Percentiles rank a stretch among this genome's conserved stretches.
Evolutionary conservation across 1,284 basidiomycete genomes (phyloP).

Genomic region (Ganoderma leucocontextum): DNA sequence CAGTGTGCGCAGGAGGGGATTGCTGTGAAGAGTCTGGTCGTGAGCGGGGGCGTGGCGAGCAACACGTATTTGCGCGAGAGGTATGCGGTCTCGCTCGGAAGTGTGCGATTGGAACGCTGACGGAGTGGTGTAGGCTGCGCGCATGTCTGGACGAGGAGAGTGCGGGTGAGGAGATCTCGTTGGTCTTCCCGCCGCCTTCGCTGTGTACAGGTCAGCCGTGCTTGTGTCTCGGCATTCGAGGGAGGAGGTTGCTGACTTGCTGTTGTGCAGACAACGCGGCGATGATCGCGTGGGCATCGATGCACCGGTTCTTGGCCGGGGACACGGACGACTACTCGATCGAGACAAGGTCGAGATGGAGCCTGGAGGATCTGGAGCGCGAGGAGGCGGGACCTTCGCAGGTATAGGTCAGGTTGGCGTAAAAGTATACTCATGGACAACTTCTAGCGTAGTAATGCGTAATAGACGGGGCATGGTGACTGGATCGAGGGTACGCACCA

Average conservation of each 20-base stretch:
- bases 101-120: background rate
- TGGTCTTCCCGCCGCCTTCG: conserved; percentile 74
- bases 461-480: background rate
- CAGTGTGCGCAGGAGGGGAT: conserved; percentile 53
- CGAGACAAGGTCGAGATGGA: conserved; percentile 71
- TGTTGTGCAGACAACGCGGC: conserved; percentile 85
- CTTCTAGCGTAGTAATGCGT: background rate
- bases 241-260: background rate
- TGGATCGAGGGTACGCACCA: background rate
- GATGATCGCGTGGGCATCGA: conserved; percentile 93
- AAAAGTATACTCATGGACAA: background rate
- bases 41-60: conserved; percentile 92
- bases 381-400: conserved; percentile 4
- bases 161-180: conserved; percentile 44
- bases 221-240: background rate
- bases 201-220: conserved; percentile 81
- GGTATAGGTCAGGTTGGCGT: background rate
- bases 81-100: conserved; percentile 48
- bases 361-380: conserved; percentile 61
- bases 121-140: conserved; percentile 49
- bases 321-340: conserved; percentile 74
- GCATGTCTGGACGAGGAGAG: conserved; percentile 47
- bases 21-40: conserved; percentile 67
- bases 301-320: conserved; percentile 76
- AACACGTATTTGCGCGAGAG: conserved; percentile 74